A percentile compares a stretch with the other conserved stretches of the same genome.
Conservation (phyloP, 108 stramenopile species). For the Poteriospumella lacustris region DNA sequence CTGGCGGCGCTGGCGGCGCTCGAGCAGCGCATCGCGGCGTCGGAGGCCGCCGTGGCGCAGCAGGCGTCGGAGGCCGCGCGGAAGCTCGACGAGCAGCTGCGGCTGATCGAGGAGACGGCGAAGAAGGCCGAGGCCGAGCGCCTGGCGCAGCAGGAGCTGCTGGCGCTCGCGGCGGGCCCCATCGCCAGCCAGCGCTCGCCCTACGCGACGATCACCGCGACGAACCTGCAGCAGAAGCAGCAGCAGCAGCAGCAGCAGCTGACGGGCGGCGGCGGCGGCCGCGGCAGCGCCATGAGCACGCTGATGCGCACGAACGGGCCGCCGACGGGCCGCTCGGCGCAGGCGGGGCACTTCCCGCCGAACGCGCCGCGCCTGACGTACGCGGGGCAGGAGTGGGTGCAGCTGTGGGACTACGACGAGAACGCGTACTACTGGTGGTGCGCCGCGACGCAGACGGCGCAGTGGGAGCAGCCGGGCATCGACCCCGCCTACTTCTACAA, state of each 20-base stretch:
- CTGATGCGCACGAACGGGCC: not conserved
- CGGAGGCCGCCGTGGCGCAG: not conserved
- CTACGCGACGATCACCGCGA: not conserved
- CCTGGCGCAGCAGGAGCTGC: not conserved
- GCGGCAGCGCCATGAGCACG: no score
- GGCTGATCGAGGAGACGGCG: constrained; percentile 11
- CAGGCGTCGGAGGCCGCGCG: not conserved
- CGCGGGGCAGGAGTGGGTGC: constrained; percentile 12
- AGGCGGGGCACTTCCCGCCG: not conserved
- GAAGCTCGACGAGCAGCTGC: not conserved
- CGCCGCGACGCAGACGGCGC: not conserved
- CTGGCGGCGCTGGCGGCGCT: not conserved
- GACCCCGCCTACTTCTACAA: not conserved
- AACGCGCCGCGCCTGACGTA: not conserved
- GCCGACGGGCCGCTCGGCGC: constrained; percentile 18
- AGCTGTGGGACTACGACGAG: constrained; percentile 17
- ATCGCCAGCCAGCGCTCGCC: not conserved
- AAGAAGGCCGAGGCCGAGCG: constrained; percentile 16
- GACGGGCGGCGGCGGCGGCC: no score
- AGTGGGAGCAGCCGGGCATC: constrained; percentile 18
- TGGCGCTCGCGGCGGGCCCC: constrained; percentile 11
- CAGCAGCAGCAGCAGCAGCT: no score
- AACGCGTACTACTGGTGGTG: constrained; percentile 22
- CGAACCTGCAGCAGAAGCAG: no score
- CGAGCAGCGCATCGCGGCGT: not conserved